Evolutionary conservation across 352 stramenopile genomes (phyloP).

Genomic region (Phytophthora sp.): DNA sequence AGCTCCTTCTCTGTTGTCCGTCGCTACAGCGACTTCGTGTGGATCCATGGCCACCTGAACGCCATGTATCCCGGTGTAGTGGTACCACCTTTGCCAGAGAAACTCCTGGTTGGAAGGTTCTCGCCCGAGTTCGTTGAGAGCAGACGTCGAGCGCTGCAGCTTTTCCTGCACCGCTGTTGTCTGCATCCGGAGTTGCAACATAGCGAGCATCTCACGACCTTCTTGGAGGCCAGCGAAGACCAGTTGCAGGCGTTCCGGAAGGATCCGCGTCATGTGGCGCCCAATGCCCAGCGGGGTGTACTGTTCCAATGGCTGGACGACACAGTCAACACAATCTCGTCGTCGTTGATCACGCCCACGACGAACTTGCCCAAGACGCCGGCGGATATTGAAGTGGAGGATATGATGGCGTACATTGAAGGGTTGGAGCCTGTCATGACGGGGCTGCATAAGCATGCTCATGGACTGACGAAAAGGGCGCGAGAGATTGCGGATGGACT

Average conservation of each 20-base stretch:
- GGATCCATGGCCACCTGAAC: conserved; percentile 92
- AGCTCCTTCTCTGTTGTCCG: conserved; percentile 92
- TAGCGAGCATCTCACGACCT: conserved; percentile 84
- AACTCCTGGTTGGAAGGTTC: conserved; percentile 94
- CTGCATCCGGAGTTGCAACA: conserved; percentile 86
- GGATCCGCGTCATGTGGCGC: conserved; percentile 64
- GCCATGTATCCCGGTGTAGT: conserved; percentile 90
- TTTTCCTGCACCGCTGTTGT: conserved; percentile 84
- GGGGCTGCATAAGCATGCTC: conserved; percentile 94
- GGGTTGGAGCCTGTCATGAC: conserved; percentile 95
- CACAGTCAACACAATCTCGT: conserved; percentile 85
- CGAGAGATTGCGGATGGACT: conserved; percentile 96
- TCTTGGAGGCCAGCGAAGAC: conserved; percentile 83
- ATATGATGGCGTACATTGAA: conserved; percentile 97
- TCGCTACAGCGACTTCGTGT: conserved; percentile 96
- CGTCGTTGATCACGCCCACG: conserved; percentile 57
- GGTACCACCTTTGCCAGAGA: conserved; percentile 95
- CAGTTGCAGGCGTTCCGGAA: conserved; percentile 64
- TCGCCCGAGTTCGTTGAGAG: conserved; percentile 93
- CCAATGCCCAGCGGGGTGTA: conserved; percentile 51
- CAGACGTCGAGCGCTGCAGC: conserved; percentile 73
- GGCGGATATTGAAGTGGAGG: conserved; percentile 94
- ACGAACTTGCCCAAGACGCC: conserved; percentile 83
- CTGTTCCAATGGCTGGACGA: conserved; percentile 91
- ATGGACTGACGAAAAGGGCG: conserved; percentile 93